Percentiles rank a stretch among this genome's conserved stretches.
These are phyloP conservation scores for Russula vinacea DNA, from an alignment of 768 basidiomycete species.

Conservation along the genomic window DNA sequence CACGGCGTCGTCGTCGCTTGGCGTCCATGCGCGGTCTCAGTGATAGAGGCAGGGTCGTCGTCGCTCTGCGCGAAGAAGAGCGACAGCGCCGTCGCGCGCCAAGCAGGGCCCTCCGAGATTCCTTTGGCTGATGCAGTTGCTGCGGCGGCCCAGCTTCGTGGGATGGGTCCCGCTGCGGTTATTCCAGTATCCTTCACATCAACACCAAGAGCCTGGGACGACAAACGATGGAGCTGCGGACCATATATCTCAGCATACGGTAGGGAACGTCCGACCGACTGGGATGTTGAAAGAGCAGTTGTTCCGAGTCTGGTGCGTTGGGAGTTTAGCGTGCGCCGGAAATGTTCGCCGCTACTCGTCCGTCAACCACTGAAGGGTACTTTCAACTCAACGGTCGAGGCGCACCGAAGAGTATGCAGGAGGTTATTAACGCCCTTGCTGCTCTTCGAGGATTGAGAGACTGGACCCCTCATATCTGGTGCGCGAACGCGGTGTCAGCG, in stretches of 20 bases:
- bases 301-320: conserved; percentile 31
- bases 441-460: conserved; percentile 1
- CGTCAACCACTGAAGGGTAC: conserved; percentile 7
- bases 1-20: too few species aligned
- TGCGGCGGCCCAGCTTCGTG: conserved; percentile 54
- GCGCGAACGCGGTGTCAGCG: not conserved
- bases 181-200: not conserved
- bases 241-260: conserved; percentile 29
- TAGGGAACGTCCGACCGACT: conserved; percentile 16
- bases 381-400: not conserved
- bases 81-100: conserved; percentile 57
- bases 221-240: conserved; percentile 4
- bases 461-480: conserved; percentile 3
- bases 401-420: conserved; percentile 53
- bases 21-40: not conserved
- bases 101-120: conserved; percentile 37
- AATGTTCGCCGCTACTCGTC: conserved; percentile 62
- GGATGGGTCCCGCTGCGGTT: conserved; percentile 36
- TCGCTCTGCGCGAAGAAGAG: conserved; percentile 44
- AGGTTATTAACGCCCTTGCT: conserved; percentile 43
- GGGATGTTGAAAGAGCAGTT: not conserved
- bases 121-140: conserved; percentile 34
- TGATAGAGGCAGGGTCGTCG: not conserved
- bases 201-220: conserved; percentile 6
- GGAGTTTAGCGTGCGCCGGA: conserved; percentile 59